Conservation (phyloP, 83 land plant genomes). For the Thuja plicata region DNA sequence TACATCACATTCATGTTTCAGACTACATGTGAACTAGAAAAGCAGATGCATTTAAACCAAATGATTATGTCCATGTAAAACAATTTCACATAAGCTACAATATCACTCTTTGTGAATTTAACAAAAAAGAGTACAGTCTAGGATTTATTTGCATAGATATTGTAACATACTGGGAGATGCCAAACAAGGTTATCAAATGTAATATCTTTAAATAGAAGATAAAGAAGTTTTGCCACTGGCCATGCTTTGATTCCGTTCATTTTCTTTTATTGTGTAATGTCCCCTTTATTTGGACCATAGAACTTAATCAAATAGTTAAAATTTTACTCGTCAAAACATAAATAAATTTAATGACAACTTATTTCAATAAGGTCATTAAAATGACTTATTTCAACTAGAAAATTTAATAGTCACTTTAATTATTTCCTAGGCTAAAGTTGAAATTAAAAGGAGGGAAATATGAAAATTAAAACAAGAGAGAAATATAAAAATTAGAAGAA, state of each 20-base stretch:
- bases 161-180: background rate
- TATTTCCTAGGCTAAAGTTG: too few species aligned
- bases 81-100: background rate
- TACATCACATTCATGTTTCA: constrained; percentile 5
- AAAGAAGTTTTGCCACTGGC: background rate
- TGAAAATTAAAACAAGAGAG: too few species aligned
- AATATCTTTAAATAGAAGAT: background rate
- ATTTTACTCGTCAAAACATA: too few species aligned
- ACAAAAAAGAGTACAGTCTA: background rate
- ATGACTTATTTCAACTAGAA: too few species aligned
- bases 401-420: too few species aligned
- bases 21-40: background rate
- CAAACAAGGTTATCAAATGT: background rate
- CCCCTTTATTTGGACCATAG: too few species aligned
- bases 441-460: too few species aligned
- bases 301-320: too few species aligned
- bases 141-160: background rate
- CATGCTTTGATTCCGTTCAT: background rate
- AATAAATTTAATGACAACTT: too few species aligned
- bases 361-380: too few species aligned
- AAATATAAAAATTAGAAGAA: too few species aligned
- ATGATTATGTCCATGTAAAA: background rate
- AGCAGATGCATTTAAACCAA: background rate
- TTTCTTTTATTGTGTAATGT: too few species aligned
- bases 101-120: background rate